Evolutionary conservation across 805 yeast species (phyloP), one percentile per base, ranked within the genome.

Genomic region (Crinitomyces ghanaensis): DNA sequence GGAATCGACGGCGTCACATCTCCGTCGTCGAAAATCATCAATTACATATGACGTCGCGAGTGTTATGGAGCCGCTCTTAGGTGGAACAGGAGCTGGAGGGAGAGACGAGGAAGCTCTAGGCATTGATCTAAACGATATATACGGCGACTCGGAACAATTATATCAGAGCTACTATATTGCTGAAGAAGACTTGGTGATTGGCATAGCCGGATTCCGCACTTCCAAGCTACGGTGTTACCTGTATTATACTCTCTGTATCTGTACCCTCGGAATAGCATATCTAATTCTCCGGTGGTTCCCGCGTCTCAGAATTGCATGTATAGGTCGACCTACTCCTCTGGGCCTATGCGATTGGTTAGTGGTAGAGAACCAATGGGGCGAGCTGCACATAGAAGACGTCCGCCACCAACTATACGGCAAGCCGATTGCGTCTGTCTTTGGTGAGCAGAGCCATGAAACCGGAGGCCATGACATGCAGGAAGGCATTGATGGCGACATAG

Each of bases 171-270:
- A 81, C 54, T 91, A 88, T 54, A 70, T 91, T 40, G 86, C 95
- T 0, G 97, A 91, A 54, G 98, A 91, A 53, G 99, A 91, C 60
- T 62, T 91, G 49, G 88, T 88, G 8, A 71, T 91, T 39, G 95
- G 94, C 40, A 80, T 91, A 41, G 98, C 96, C 0, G 97, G 97
- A 4, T 91, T 82, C 54, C 56, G 56, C 34, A 70, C 75, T 11
- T 69, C 76, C 8, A 49, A 49, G 30, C 34, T 65, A 43, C 70
- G 74, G 40, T 47, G 57, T 4, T 25, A 59, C 0, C 11, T 68
- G 1, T 85, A 77, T 51, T 67, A 70, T 39, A 9, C 68, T 0
- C 37, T 79, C 2, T 77, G 84, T 39, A 33, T 70, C 1, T 19
- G 58, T 2, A 72, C 95, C 0, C 53, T 71, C 3, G 99, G 99